These are phyloP conservation scores for Candida xiaguanensis DNA, from an alignment of 805 yeast genomes.

Conservation along the genomic window DNA sequence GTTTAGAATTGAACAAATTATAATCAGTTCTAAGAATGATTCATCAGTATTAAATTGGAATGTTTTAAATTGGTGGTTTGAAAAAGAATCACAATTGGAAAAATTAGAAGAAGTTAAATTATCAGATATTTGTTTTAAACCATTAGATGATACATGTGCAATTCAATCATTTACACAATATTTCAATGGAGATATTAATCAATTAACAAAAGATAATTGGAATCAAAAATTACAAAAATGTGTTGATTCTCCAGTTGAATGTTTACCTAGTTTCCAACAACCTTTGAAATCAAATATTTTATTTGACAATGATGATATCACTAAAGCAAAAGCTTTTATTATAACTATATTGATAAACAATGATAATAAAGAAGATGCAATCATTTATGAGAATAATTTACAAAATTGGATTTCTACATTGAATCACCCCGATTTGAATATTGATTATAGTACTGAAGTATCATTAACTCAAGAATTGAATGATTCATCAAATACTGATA, in stretches of 20 bases:
- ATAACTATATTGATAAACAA: constrained; percentile 70
- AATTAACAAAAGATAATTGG: constrained; percentile 57
- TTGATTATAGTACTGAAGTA: constrained; percentile 77
- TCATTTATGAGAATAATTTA: constrained; percentile 70
- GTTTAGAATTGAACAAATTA: constrained; percentile 82
- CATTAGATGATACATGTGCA: constrained; percentile 74
- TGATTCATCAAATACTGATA: constrained; percentile 77
- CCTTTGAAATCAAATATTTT: constrained; percentile 72
- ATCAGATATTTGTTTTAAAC: constrained; percentile 78
- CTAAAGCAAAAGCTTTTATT: constrained; percentile 68
- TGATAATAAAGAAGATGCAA: constrained; percentile 39
- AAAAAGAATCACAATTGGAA: constrained; percentile 55
- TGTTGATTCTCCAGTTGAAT: constrained; percentile 77
- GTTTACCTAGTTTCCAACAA: constrained; percentile 88
- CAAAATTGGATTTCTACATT: constrained; percentile 51
- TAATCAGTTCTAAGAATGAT: constrained; percentile 56
- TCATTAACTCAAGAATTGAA: constrained; percentile 83
- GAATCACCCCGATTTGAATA: constrained; percentile 40
- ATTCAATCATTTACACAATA: constrained; percentile 88
- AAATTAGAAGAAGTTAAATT: constrained; percentile 33
- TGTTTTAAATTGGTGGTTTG: constrained; percentile 83
- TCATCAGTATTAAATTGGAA: constrained; percentile 60
- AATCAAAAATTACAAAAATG: constrained; percentile 51
- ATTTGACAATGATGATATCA: constrained; percentile 50
- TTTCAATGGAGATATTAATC: constrained; percentile 59